Evolutionary conservation across 179 eudicot species (phyloP).

Genomic region (Spergularia azorica): DNA sequence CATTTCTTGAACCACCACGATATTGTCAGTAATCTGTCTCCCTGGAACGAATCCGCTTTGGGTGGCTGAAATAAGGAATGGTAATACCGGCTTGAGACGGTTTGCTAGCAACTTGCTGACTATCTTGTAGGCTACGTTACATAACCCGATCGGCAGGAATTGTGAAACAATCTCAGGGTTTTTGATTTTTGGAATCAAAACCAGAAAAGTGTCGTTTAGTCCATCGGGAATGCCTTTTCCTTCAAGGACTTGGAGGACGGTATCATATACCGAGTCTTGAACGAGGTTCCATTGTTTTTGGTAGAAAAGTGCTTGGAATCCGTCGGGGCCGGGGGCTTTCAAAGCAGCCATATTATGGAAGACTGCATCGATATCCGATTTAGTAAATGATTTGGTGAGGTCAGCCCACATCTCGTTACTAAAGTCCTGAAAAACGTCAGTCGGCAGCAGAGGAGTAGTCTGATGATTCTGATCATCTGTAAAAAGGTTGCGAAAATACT

Average conservation of each 20-base stretch:
- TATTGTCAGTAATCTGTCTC: conserved; percentile 1
- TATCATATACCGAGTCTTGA: background rate
- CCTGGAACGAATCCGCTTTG: conserved; percentile 12
- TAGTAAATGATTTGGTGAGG: background rate
- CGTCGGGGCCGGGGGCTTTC: background rate
- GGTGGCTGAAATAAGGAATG: background rate
- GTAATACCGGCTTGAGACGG: background rate
- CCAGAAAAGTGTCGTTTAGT: background rate
- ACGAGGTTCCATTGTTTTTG: background rate
- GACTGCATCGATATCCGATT: fast-evolving
- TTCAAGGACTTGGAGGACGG: background rate
- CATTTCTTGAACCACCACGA: background rate
- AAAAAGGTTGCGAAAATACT: background rate
- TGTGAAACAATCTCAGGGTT: no score
- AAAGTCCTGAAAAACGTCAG: background rate
- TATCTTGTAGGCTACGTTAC: no score
- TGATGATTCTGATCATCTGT: no score
- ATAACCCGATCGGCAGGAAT: no score
- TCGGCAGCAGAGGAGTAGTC: no score
- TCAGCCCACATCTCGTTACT: fast-evolving
- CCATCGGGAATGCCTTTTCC: background rate
- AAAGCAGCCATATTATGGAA: background rate
- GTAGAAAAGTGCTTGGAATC: background rate
- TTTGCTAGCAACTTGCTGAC: background rate
- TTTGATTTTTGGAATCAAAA: background rate